Evolutionary conservation across 2,329 filamentous ascomycete genomes (phyloP), one percentile per base, ranked within the genome.

Genomic region (Alternaria ventricosa): DNA sequence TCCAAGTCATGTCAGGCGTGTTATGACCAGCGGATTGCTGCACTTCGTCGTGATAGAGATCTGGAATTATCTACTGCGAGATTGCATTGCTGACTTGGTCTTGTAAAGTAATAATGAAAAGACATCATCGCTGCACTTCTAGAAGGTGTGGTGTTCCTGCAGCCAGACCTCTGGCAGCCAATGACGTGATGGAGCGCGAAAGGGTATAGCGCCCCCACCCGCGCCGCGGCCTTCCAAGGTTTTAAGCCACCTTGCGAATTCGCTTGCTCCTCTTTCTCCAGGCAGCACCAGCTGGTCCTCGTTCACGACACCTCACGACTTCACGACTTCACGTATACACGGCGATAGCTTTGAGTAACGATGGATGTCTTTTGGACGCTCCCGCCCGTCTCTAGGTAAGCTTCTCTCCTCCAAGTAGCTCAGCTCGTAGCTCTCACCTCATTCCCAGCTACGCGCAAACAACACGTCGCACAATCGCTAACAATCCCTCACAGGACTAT

Each of bases 341-440:
- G 68, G 53, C 60, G 68, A 62, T 64, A 66, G 61, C 63, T 68
- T 50, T 63, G 63, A 51, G 60, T 55, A 61, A 75, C 70, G 60
- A 87, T 89, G 85, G 88, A 90, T 80, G 82, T 83, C 67, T 90
- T 90, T 77, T 90, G 87, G 87, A 83, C 85, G 70, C 85, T 87
- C 71, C 89, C 89, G 74, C 89, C 89, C 60, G 87, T 92, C 71
- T 84, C 87, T 61, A 88, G 89, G 89, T 91, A 85, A 74, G 83
- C 67, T 60, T 56, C n/a, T 41, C 33, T 30, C 47, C n/a, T 54
- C 55, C 28, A 46, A 7, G 7, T 23, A 61, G 50, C 55, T 46
- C 41, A 51, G 20, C n/a, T 43, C 18, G 22, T 30, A 28, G 10
- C 36, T 18, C 20, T n/a, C 25, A 7, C 28, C 28, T 55, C 33